Evolutionary conservation across 768 basidiomycete species (phyloP).

Genomic region (Austroboletus eburneus): DNA sequence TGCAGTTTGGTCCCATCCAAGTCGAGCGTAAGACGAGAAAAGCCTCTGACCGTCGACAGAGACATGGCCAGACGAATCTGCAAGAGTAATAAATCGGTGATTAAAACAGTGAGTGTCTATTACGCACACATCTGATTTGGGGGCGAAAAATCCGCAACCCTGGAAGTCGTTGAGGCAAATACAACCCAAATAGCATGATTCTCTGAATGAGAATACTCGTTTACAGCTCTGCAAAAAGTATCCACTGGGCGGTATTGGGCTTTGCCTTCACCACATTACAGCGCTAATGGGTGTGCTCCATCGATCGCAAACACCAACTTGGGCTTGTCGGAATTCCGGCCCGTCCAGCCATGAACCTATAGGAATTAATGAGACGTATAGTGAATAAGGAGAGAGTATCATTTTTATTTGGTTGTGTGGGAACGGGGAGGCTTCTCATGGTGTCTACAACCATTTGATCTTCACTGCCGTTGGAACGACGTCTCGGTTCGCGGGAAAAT

Average conservation of each 20-base stretch:
- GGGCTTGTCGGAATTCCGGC: background rate
- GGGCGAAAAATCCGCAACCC: background rate
- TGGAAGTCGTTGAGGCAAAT: background rate
- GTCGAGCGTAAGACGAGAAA: background rate
- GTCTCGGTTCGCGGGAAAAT: too few species aligned
- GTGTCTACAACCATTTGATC: too few species aligned
- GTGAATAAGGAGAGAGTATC: background rate
- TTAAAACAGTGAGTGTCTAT: background rate
- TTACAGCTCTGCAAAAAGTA: background rate
- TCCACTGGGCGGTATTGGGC: background rate
- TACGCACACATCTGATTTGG: background rate
- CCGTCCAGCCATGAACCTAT: background rate
- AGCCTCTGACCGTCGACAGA: background rate
- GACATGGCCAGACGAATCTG: background rate
- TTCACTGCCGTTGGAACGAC: too few species aligned
- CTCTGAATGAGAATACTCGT: background rate
- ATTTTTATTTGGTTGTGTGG: background rate
- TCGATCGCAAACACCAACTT: background rate
- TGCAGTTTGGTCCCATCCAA: constrained; percentile 2
- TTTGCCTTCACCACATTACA: background rate
- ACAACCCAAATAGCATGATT: background rate
- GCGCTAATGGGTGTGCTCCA: background rate
- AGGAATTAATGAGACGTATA: background rate
- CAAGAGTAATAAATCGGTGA: background rate
- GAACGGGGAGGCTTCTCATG: too few species aligned